A percentile compares a stretch with the other conserved stretches of the same genome.
Conservation (phyloP, 2,329 filamentous ascomycete genomes). For the Fusarium anthophilum region DNA sequence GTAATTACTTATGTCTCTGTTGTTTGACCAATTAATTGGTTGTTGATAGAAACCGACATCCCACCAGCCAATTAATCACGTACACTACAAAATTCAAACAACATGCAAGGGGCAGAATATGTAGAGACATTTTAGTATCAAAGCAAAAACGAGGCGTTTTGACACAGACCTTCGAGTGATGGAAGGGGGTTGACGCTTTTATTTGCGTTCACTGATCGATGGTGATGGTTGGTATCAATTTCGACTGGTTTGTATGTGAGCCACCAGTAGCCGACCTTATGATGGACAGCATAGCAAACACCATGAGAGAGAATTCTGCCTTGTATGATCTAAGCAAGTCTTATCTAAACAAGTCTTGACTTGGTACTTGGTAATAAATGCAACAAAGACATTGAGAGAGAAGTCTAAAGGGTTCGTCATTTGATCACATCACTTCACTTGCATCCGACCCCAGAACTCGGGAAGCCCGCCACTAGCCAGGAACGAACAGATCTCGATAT, state of each 20-base stretch:
- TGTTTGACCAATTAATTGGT: neutral
- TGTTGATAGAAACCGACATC: neutral
- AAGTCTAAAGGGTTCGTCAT: neutral
- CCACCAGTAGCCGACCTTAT: neutral
- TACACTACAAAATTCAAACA: neutral
- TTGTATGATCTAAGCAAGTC: too few species aligned
- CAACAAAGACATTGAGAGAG: neutral
- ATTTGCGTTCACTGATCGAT: neutral
- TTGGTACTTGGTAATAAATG: neutral
- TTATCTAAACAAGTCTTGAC: too few species aligned
- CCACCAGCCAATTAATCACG: neutral
- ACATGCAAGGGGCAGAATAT: slow-evolving; percentile 9
- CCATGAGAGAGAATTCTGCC: too few species aligned
- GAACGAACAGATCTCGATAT: neutral
- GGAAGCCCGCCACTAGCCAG: slow-evolving; percentile 9
- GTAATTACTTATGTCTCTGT: neutral
- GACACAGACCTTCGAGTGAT: neutral
- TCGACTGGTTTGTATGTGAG: neutral
- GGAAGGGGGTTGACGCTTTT: neutral
- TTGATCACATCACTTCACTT: neutral
- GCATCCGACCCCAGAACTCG: neutral
- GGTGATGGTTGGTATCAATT: neutral
- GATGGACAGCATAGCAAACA: neutral
- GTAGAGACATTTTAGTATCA: neutral
- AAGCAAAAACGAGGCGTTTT: neutral